These are phyloP conservation scores for Phaeosphaeria sp. DNA, from an alignment of 2,329 filamentous ascomycete species.

Conservation along the genomic window DNA sequence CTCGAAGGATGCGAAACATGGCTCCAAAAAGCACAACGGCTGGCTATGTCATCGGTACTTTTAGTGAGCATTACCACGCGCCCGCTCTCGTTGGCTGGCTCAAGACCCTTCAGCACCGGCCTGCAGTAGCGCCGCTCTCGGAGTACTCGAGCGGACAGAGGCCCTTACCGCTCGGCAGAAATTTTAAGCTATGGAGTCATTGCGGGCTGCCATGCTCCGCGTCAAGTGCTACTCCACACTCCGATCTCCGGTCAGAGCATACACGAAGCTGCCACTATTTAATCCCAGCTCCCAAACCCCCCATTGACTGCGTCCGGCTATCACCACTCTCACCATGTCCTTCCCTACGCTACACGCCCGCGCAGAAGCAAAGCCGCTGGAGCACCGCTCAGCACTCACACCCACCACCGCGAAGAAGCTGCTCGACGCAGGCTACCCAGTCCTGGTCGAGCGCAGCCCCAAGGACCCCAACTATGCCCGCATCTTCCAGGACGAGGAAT, in stretches of 20 bases:
- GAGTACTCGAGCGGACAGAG: constrained; percentile 11
- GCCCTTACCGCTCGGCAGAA: constrained; percentile 21
- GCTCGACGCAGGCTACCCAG: constrained; percentile 49
- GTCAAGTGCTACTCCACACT: constrained; percentile 14
- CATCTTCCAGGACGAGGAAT: constrained; percentile 52
- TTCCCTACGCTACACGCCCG: constrained; percentile 50
- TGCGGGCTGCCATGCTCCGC: constrained; percentile 12
- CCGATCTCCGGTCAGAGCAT: constrained; percentile 17
- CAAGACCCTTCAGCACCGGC: constrained; percentile 4
- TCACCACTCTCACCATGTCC: constrained; percentile 27
- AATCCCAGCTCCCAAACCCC: background rate
- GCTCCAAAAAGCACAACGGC: constrained; percentile 1
- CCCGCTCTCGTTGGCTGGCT: constrained; percentile 8
- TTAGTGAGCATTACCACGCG: background rate
- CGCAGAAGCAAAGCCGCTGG: constrained; percentile 50
- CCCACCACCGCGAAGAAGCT: constrained; percentile 50
- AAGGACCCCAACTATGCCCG: constrained; percentile 46
- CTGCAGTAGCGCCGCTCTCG: constrained; percentile 34
- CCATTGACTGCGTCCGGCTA: constrained; percentile 18
- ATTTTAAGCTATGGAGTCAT: constrained; percentile 39
- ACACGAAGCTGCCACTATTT: constrained; percentile 7
- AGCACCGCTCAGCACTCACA: constrained; percentile 50
- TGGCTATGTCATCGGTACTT: constrained; percentile 1
- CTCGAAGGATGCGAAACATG: constrained; percentile 2
- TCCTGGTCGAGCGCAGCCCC: constrained; percentile 49